Conservation (phyloP, 331 rosid genomes). For the Malus hybrid region DNA sequence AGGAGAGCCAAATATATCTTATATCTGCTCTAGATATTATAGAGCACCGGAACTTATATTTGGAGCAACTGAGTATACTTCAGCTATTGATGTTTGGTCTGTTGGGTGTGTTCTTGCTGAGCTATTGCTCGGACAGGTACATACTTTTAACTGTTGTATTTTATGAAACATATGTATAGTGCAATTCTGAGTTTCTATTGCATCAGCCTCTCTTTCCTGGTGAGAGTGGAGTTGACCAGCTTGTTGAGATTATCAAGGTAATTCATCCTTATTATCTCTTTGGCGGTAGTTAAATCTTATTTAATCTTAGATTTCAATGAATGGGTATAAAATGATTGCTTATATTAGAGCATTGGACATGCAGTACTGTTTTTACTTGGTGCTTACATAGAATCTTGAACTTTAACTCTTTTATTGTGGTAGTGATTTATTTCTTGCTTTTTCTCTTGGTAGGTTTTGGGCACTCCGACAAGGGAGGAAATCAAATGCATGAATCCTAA, state of each 20-base stretch:
- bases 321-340: not conserved
- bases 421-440: not conserved
- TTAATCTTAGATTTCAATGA: not conserved
- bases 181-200: not conserved
- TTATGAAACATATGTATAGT: not conserved
- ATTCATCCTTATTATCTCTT: not conserved
- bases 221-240: constrained; percentile 91
- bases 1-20: constrained; percentile 88
- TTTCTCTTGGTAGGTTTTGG: constrained; percentile 48
- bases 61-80: constrained; percentile 88
- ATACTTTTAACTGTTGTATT: constrained; percentile 5
- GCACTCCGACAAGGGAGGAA: constrained; percentile 94
- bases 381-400: not conserved
- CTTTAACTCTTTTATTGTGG: not conserved
- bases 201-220: constrained; percentile 88
- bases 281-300: not conserved
- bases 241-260: constrained; percentile 93
- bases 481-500: constrained; percentile 93
- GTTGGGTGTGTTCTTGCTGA: constrained; percentile 92
- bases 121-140: constrained; percentile 81
- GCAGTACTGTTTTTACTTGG: not conserved
- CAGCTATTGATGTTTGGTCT: constrained; percentile 86
- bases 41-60: constrained; percentile 95
- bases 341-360: not conserved
- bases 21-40: constrained; percentile 83